Conservation (phyloP, 2,329 filamentous ascomycete species). For the Hymenoscyphus fructigenus region DNA sequence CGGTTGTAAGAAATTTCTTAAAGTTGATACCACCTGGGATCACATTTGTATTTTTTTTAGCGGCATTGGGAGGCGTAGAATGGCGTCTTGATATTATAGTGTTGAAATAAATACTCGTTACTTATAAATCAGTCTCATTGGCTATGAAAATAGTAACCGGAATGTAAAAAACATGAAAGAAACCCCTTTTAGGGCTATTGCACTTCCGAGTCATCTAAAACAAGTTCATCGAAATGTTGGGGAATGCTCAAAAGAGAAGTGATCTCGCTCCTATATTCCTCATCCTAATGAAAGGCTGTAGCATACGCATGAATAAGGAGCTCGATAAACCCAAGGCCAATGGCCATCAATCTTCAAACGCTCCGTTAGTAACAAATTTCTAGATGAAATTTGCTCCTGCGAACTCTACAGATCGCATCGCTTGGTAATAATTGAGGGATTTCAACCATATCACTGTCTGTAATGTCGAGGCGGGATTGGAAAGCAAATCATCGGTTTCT, state of each 20-base stretch:
- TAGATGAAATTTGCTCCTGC: constrained; percentile 69
- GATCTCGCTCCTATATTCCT: constrained; percentile 35
- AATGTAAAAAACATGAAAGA: not conserved
- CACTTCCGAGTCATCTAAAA: not conserved
- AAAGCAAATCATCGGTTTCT: constrained; percentile 1
- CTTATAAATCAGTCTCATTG: not conserved
- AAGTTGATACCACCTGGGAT: not conserved
- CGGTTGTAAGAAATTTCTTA: not conserved
- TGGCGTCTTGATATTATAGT: not conserved
- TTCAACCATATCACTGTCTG: constrained; percentile 3
- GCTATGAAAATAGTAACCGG: not conserved
- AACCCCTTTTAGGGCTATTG: not conserved
- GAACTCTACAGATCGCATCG: constrained; percentile 73
- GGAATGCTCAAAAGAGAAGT: constrained; percentile 30
- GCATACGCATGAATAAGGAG: constrained; percentile 35
- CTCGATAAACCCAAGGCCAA: constrained; percentile 36
- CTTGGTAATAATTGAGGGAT: constrained; percentile 46
- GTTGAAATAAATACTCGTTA: not conserved
- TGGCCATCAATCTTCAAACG: constrained; percentile 59
- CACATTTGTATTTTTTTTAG: not conserved
- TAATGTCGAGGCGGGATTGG: constrained; percentile 10
- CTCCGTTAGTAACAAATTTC: constrained; percentile 77
- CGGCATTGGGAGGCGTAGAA: constrained; percentile 4
- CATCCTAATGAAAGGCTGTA: constrained; percentile 35
- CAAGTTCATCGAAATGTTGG: constrained; percentile 26